Conservation (phyloP, 2,329 filamentous ascomycete genomes). For the Lachnellula willkommii region DNA sequence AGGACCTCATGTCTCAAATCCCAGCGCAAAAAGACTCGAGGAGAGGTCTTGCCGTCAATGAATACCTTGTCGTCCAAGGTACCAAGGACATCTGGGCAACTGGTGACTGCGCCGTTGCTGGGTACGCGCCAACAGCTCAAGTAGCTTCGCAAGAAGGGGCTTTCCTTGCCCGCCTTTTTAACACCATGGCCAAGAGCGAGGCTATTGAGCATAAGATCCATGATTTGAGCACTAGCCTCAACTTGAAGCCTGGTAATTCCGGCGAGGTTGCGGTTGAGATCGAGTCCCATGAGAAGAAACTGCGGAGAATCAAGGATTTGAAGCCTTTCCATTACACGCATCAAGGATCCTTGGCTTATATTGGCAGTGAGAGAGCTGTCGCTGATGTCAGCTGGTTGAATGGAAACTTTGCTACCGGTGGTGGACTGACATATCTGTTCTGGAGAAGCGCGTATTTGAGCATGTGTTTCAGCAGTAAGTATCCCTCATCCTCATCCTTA, state of each 20-base stretch:
- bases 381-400: constrained; percentile 97
- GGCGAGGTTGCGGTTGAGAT: constrained; percentile 69
- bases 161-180: constrained; percentile 93
- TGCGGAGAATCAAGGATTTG: constrained; percentile 86
- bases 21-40: constrained; percentile 93
- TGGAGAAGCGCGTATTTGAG: constrained; percentile 97
- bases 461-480: constrained; percentile 99
- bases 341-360: constrained; percentile 94
- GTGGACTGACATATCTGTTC: constrained; percentile 93
- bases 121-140: constrained; percentile 96
- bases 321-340: constrained; percentile 98
- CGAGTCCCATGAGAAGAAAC: constrained; percentile 76
- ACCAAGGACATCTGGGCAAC: constrained; percentile 97
- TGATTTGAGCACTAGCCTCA: constrained; percentile 58
- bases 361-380: constrained; percentile 95
- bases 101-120: constrained; percentile 93
- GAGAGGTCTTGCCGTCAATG: constrained; percentile 92
- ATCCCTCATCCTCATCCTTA: constrained; percentile 2
- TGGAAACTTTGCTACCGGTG: constrained; percentile 90
- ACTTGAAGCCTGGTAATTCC: constrained; percentile 57
- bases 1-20: constrained; percentile 86
- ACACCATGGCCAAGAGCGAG: constrained; percentile 97
- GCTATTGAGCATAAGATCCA: constrained; percentile 70
- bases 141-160: constrained; percentile 92
- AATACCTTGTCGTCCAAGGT: constrained; percentile 97